These are phyloP conservation scores for Ustulina deusta DNA, from an alignment of 2,329 filamentous ascomycete genomes.

Conservation along the genomic window DNA sequence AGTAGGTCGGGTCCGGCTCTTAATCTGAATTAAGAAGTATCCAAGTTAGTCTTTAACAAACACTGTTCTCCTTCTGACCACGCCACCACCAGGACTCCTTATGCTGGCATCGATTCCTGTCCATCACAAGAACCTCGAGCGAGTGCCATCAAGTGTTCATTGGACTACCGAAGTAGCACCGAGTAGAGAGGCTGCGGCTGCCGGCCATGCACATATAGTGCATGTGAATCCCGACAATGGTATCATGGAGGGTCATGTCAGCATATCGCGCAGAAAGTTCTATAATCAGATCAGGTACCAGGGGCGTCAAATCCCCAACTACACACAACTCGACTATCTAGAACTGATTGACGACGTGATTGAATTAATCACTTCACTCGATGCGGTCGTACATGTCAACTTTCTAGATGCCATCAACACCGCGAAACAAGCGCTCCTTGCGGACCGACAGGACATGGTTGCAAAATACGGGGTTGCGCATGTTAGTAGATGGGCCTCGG, in stretches of 20 bases:
- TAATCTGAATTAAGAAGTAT: neutral
- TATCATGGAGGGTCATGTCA: fast-evolving
- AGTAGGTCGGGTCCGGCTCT: neutral
- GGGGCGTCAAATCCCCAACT: neutral
- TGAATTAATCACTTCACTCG: neutral
- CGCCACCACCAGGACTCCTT: conserved; percentile 8
- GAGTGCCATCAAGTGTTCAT: fast-evolving
- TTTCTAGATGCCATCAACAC: neutral
- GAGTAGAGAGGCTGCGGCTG: conserved; percentile 8
- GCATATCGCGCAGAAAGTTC: neutral
- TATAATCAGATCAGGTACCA: neutral
- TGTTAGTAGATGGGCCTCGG: conserved; percentile 13
- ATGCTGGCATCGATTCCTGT: conserved; percentile 23
- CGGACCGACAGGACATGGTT: neutral
- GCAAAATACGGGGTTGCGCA: neutral
- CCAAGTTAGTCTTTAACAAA: neutral
- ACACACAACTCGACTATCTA: conserved; percentile 9
- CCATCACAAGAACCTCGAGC: neutral
- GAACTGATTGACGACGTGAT: neutral
- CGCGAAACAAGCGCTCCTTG: neutral
- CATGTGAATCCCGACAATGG: neutral
- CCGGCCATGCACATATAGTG: neutral
- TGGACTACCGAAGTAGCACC: neutral
- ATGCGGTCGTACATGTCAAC: neutral
- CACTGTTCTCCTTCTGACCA: conserved; percentile 1